Evolutionary conservation across 345 rosid species (phyloP).

Genomic region (Eucalyptus guilfoylei): DNA sequence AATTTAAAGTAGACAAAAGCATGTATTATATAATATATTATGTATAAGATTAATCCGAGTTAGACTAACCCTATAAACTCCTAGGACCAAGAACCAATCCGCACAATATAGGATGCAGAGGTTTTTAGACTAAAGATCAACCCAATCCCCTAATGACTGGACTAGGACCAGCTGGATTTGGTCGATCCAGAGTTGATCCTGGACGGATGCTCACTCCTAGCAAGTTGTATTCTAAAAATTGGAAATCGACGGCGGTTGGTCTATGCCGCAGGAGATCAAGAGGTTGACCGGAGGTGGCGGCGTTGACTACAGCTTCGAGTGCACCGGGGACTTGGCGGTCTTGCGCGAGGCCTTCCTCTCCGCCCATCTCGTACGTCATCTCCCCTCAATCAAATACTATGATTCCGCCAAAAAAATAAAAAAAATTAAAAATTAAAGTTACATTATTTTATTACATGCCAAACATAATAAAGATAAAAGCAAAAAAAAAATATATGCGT

Average conservation of each 20-base stretch:
- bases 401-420: too few relatives aligned
- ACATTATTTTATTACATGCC: not conserved
- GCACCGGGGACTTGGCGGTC: slow-evolving; percentile 32
- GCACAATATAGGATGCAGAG: accelerated
- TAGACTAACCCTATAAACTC: accelerated
- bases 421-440: too few relatives aligned
- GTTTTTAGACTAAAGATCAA: accelerated
- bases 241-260: not conserved
- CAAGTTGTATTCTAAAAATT: not conserved
- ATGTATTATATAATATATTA: too few relatives aligned
- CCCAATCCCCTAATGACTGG: accelerated
- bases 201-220: too few relatives aligned
- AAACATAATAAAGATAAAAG: too few relatives aligned
- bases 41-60: accelerated
- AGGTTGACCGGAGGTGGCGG: slow-evolving; percentile 40
- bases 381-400: too few relatives aligned
- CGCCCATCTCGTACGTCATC: slow-evolving; percentile 12
- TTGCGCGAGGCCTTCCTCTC: slow-evolving; percentile 67
- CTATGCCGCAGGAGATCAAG: slow-evolving; percentile 22
- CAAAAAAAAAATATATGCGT: too few relatives aligned
- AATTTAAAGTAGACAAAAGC: not conserved
- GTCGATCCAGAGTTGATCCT: too few relatives aligned
- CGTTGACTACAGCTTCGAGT: slow-evolving; percentile 59
- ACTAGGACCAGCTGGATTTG: accelerated
- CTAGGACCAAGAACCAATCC: accelerated